phyloP scores from a whole-genome alignment of 345 rosid genomes.

The Mallotus nudiflorus region DNA sequence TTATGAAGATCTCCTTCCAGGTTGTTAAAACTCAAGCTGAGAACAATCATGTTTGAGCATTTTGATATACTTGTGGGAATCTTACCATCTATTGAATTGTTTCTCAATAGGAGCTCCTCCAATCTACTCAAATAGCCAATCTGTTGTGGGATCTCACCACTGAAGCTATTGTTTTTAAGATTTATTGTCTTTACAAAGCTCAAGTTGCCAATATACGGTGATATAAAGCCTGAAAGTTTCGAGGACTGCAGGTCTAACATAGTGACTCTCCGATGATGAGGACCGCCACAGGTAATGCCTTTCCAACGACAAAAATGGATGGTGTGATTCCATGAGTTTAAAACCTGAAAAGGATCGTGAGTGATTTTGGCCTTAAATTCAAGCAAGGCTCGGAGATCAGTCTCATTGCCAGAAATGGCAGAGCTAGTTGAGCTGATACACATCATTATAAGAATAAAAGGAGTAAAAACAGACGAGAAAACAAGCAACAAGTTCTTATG shows the following conservation, averaged over 20 bases:
- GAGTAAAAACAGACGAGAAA: background rate
- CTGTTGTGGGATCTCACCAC: constrained; percentile 14
- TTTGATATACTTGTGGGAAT: constrained; percentile 16
- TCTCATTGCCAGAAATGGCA: background rate
- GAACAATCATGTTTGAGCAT: background rate
- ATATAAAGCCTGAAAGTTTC: constrained; percentile 1
- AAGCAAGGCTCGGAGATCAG: constrained; percentile 14
- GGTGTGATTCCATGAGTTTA: constrained; percentile 16
- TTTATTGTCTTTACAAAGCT: constrained; percentile 6
- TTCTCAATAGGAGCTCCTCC: background rate
- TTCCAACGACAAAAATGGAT: constrained; percentile 9
- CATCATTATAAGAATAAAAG: background rate
- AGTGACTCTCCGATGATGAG: background rate
- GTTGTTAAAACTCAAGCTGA: background rate
- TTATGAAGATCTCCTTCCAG: constrained; percentile 18
- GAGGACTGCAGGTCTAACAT: background rate
- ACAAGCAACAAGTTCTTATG: background rate
- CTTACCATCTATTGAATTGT: constrained; percentile 20
- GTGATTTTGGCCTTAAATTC: constrained; percentile 6
- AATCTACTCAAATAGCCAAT: constrained; percentile 7
- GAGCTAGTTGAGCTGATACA: background rate
- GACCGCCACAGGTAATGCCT: constrained; percentile 7
- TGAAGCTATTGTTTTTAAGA: constrained; percentile 8
- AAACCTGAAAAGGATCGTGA: background rate
- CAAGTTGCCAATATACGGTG: constrained; percentile 6